These are phyloP conservation scores for Fusarium sp. DNA, from an alignment of 2,329 filamentous ascomycete species.

Conservation along the genomic window DNA sequence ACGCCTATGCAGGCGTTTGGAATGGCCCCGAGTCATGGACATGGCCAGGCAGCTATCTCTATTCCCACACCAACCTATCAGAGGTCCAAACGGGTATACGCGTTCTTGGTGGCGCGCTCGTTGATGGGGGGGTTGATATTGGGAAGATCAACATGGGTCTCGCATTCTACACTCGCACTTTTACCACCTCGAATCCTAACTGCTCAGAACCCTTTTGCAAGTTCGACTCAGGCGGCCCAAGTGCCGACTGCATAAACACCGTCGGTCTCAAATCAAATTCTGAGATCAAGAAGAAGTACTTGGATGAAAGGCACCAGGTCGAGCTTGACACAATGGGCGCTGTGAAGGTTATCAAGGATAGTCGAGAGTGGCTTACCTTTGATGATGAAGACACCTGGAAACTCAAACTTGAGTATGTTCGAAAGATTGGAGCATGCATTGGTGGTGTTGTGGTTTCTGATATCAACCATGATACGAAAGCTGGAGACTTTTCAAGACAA, in stretches of 20 bases:
- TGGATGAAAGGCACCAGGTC: not conserved
- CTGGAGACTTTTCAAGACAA: slow-evolving; percentile 10
- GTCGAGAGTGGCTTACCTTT: not conserved
- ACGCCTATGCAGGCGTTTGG: not conserved
- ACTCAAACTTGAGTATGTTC: slow-evolving; percentile 11
- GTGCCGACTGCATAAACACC: not conserved
- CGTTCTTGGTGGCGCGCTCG: slow-evolving; percentile 3
- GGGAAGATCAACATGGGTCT: slow-evolving; percentile 18
- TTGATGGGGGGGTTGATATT: accelerated
- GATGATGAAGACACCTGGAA: slow-evolving; percentile 12
- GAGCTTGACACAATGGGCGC: slow-evolving; percentile 4
- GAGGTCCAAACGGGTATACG: slow-evolving; percentile 11
- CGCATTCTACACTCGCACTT: slow-evolving; percentile 18
- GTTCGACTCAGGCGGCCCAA: not conserved
- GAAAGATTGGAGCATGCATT: slow-evolving; percentile 4
- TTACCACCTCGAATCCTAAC: not conserved
- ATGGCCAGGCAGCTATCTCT: not conserved
- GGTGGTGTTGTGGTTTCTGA: slow-evolving; percentile 25
- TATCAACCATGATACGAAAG: slow-evolving; percentile 9
- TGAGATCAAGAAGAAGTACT: not conserved
- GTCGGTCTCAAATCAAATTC: not conserved
- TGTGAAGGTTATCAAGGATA: not conserved
- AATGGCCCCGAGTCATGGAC: not conserved
- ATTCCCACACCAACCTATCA: slow-evolving; percentile 26
- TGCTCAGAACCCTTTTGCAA: not conserved